These are phyloP conservation scores for Lasiosphaeria ovina DNA, from an alignment of 495 filamentous ascomycete species.

Conservation along the genomic window DNA sequence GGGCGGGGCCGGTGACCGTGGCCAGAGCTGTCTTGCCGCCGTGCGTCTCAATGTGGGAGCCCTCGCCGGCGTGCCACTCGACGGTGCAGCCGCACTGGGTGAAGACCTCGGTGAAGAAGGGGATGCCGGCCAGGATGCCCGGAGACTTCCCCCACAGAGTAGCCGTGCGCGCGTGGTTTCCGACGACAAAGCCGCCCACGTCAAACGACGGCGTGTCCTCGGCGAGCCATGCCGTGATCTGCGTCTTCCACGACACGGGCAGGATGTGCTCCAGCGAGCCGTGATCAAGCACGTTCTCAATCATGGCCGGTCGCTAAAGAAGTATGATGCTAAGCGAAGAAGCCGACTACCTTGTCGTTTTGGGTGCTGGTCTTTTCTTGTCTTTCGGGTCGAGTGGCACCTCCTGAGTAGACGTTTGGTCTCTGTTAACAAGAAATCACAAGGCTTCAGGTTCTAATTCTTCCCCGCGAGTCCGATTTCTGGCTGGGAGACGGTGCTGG, in stretches of 20 bases:
- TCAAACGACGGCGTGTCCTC: constrained; percentile 96
- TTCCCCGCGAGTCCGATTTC: too few species aligned
- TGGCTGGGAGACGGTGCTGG: background rate
- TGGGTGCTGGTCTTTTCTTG: background rate
- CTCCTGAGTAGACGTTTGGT: too few species aligned
- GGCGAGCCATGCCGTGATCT: constrained; percentile 80
- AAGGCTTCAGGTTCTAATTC: too few species aligned
- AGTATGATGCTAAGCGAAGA: background rate
- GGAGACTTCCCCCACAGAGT: constrained; percentile 83
- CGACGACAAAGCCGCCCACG: constrained; percentile 96
- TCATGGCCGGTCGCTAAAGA: constrained; percentile 21
- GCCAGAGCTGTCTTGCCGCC: constrained; percentile 58
- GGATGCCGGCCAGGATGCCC: constrained; percentile 86
- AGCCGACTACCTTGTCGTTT: background rate
- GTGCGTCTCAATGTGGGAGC: constrained; percentile 54
- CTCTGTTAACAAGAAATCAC: too few species aligned
- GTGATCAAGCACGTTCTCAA: constrained; percentile 52
- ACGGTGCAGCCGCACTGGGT: constrained; percentile 83
- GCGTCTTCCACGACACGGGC: constrained; percentile 76
- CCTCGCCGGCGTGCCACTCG: constrained; percentile 83
- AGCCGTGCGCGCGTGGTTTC: constrained; percentile 71
- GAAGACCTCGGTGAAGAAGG: constrained; percentile 96
- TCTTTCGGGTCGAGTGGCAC: background rate
- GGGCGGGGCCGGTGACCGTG: constrained; percentile 81
- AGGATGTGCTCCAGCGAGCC: constrained; percentile 80